phyloP scores from a whole-genome alignment of 2,329 filamentous ascomycete genomes.

The Epichloe scottii region DNA sequence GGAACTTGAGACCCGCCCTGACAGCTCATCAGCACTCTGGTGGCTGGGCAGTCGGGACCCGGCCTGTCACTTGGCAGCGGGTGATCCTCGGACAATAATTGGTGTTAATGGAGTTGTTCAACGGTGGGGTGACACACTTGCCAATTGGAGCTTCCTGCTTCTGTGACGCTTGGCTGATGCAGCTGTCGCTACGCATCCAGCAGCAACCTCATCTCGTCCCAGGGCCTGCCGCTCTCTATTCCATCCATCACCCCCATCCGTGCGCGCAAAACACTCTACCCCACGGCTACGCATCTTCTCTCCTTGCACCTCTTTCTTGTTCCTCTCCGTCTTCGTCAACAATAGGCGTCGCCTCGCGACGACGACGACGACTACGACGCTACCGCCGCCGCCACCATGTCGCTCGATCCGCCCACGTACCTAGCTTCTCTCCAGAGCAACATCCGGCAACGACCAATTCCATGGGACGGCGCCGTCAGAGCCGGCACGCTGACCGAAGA shows the following conservation, averaged over 20 bases:
- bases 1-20: neutral
- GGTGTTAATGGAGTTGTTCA: neutral
- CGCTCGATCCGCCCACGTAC: constrained; percentile 83
- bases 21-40: constrained; percentile 1
- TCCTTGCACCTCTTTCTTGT: neutral
- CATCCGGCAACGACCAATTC: constrained; percentile 88
- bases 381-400: constrained; percentile 44
- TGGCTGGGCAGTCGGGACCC: no score
- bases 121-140: neutral
- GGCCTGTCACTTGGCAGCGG: neutral
- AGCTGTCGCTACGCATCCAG: constrained; percentile 5
- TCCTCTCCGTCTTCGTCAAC: neutral
- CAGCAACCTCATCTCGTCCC: constrained; percentile 2
- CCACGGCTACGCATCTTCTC: neutral
- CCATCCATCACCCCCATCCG: constrained; percentile 2
- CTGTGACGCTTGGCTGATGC: constrained; percentile 6
- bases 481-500: constrained; percentile 88
- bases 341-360: constrained; percentile 7
- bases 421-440: constrained; percentile 82
- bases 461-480: constrained; percentile 92
- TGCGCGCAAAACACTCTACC: neutral
- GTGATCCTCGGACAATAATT: neutral
- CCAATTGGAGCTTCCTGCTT: neutral
- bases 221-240: neutral
- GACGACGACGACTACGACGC: constrained; percentile 9